Evolutionary conservation across 2,329 filamentous ascomycete genomes (phyloP).

Genomic region (Exserohilum turcica): DNA sequence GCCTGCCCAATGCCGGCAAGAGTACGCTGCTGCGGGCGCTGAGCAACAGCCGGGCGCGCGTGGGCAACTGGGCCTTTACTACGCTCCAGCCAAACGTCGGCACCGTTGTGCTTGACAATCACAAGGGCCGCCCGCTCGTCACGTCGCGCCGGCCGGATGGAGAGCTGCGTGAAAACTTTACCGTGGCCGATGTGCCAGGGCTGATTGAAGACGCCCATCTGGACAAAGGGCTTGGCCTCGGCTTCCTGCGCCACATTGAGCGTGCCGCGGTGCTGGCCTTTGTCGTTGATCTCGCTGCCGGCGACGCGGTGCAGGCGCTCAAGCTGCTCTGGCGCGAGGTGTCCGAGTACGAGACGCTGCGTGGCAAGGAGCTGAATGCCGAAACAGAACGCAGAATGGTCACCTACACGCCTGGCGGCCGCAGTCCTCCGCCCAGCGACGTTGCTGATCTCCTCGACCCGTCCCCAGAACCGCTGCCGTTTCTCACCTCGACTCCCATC

Average conservation of each 20-base stretch:
- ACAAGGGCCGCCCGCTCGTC: constrained; percentile 72
- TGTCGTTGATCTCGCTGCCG: constrained; percentile 81
- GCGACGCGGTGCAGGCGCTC: constrained; percentile 78
- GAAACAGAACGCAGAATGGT: constrained; percentile 67
- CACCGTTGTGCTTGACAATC: constrained; percentile 88
- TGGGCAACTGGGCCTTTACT: constrained; percentile 96
- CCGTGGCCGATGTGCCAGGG: constrained; percentile 93
- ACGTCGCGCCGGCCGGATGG: constrained; percentile 54
- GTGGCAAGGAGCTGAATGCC: constrained; percentile 71
- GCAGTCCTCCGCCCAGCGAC: constrained; percentile 17
- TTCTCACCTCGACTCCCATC: constrained; percentile 68
- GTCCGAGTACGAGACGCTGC: constrained; percentile 80
- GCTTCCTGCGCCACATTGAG: constrained; percentile 92
- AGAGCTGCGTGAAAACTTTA: constrained; percentile 75
- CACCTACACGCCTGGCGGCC: constrained; percentile 51
- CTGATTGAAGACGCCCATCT: constrained; percentile 91
- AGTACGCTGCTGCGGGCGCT: constrained; percentile 87
- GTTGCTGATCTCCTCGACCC: constrained; percentile 27
- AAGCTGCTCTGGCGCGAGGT: constrained; percentile 90
- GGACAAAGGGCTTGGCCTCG: constrained; percentile 86
- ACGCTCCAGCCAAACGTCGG: constrained; percentile 94
- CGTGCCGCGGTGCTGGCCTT: constrained; percentile 91
- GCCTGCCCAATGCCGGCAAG: constrained; percentile 94
- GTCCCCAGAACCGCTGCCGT: constrained; percentile 49
- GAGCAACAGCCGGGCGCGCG: constrained; percentile 83